These are phyloP conservation scores for Erythrobasidium hasegawianum DNA, from an alignment of 1,284 basidiomycete genomes.

Conservation along the genomic window DNA sequence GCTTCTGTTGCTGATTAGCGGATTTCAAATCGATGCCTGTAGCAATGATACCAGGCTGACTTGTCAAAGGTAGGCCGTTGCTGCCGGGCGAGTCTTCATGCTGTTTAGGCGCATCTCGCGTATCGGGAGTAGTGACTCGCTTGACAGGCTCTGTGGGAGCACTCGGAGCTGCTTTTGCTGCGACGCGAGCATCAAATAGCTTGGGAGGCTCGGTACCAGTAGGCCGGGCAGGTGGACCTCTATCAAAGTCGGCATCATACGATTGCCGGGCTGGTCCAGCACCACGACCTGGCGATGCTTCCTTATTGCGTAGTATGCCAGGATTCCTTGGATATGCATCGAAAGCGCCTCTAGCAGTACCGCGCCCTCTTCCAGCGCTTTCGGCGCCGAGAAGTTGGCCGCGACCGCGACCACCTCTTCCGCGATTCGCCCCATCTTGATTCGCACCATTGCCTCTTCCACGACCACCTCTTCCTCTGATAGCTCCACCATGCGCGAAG, in stretches of 20 bases:
- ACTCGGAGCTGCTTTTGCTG: neutral
- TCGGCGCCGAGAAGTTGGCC: neutral
- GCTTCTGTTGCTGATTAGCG: neutral
- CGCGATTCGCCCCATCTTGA: too few species aligned
- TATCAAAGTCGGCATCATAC: slow-evolving; percentile 44
- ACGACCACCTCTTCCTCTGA: neutral
- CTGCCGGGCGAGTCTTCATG: neutral
- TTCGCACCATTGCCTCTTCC: neutral
- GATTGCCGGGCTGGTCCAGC: neutral
- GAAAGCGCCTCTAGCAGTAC: neutral
- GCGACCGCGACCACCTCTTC: neutral
- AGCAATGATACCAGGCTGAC: slow-evolving; percentile 8
- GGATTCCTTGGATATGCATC: too few species aligned
- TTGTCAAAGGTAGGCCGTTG: neutral
- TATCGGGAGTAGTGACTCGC: neutral
- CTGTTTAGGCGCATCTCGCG: neutral
- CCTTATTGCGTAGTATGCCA: neutral
- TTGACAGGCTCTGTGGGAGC: neutral
- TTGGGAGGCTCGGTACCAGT: slow-evolving; percentile 1
- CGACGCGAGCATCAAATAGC: slow-evolving; percentile 6
- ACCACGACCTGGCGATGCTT: neutral
- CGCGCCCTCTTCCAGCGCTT: neutral
- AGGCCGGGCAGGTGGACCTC: slow-evolving; percentile 21
- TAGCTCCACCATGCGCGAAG: neutral
- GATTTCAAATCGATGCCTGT: slow-evolving; percentile 4